These are phyloP conservation scores for Penicillium roqueforti DNA, from an alignment of 495 filamentous ascomycete genomes.

Conservation along the genomic window DNA sequence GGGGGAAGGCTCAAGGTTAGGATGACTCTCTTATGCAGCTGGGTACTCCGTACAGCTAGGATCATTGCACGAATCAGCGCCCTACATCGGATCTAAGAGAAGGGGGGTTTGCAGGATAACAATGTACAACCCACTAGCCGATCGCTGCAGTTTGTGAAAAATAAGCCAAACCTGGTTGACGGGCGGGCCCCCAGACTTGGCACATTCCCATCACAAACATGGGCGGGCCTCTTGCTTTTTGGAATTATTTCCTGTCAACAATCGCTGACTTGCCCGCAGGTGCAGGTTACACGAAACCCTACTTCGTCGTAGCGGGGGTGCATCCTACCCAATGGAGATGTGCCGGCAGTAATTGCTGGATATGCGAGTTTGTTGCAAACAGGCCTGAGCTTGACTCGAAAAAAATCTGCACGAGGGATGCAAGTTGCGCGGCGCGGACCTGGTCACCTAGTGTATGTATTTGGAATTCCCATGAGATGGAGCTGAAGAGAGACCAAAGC, in stretches of 20 bases:
- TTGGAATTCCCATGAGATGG: not conserved
- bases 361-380: conserved; percentile 6
- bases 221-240: not conserved
- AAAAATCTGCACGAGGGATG: conserved; percentile 4
- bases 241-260: not conserved
- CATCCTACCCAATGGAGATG: conserved; percentile 13
- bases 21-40: conserved; percentile 4
- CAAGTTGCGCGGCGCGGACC: conserved; percentile 3
- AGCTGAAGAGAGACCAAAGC: not conserved
- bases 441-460: not conserved
- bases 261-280: not conserved
- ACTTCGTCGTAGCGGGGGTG: conserved; percentile 1
- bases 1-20: not conserved
- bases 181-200: conserved; percentile 10
- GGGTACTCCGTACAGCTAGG: not conserved
- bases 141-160: conserved; percentile 24
- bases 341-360: conserved; percentile 12
- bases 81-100: conserved; percentile 1
- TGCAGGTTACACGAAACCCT: conserved; percentile 7
- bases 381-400: conserved; percentile 13
- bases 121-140: conserved; percentile 17
- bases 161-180: conserved; percentile 27
- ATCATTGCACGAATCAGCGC: conserved; percentile 5
- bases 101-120: conserved; percentile 11
- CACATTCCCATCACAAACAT: conserved; percentile 14